These are phyloP conservation scores for Gynochthodes officinalis DNA, from an alignment of 257 asterid species.

Conservation along the genomic window DNA sequence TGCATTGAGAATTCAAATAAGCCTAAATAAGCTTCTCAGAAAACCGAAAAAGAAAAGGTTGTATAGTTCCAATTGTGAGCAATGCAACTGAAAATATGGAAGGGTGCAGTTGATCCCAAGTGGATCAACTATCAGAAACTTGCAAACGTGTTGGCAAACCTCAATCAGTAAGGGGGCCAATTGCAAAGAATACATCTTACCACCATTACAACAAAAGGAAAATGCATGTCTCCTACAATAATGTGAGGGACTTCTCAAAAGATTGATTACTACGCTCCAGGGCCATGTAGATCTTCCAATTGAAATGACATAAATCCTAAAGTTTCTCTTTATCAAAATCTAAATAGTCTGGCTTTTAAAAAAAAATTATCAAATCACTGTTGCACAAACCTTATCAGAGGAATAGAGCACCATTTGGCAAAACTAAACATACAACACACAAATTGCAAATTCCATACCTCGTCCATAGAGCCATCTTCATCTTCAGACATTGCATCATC, in stretches of 20 bases:
- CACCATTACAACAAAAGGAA: neutral
- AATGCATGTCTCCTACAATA: neutral
- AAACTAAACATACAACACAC: neutral
- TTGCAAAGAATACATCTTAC: neutral
- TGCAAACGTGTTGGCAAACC: neutral
- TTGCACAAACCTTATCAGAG: neutral
- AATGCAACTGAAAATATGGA: neutral
- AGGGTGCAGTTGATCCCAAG: neutral
- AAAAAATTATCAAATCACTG: neutral
- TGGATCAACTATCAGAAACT: neutral
- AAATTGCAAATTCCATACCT: slow-evolving; percentile 13
- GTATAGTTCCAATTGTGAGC: neutral
- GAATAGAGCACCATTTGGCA: too few species aligned
- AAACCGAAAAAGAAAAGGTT: neutral
- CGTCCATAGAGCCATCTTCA: slow-evolving; percentile 19
- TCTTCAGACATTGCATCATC: slow-evolving; percentile 26
- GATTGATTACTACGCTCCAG: too few species aligned
- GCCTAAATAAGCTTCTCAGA: neutral
- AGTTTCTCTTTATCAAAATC: neutral
- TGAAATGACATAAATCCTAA: neutral
- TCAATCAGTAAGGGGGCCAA: neutral
- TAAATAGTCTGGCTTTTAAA: neutral
- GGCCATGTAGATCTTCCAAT: neutral
- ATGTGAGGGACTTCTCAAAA: too few species aligned
- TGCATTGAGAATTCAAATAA: neutral